Evolutionary conservation across 805 yeast genomes (phyloP).

Genomic region (Saccharomycopsis sp.): DNA sequence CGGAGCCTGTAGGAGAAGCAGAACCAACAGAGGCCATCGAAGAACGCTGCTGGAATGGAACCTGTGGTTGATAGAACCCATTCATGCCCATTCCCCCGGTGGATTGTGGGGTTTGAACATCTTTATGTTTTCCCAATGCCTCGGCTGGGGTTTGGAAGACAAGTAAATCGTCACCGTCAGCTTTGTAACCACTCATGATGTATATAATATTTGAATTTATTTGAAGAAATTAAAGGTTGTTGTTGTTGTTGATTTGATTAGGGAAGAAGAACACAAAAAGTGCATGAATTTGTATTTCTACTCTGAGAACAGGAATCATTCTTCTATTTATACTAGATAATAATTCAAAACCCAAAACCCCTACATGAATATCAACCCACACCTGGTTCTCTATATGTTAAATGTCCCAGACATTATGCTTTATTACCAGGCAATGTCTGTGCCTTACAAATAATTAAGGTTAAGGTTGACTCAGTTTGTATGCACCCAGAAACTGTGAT

Average conservation of each 20-base stretch:
- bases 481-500: neutral
- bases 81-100: conserved; percentile 12
- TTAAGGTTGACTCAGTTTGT: neutral
- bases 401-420: neutral
- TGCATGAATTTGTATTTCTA: neutral
- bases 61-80: conserved; percentile 20
- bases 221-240: neutral
- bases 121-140: conserved; percentile 19
- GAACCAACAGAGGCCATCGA: conserved; percentile 16
- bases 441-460: neutral
- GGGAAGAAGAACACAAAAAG: neutral
- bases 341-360: no score
- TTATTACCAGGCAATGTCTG: neutral
- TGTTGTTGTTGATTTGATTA: neutral
- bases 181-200: conserved; percentile 20
- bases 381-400: neutral
- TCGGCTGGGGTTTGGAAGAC: conserved; percentile 22
- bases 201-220: neutral
- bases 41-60: conserved; percentile 19
- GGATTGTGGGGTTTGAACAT: conserved; percentile 20
- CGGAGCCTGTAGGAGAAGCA: conserved; percentile 17
- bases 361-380: neutral
- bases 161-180: conserved; percentile 21
- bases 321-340: neutral
- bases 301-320: neutral